These are phyloP conservation scores for Yamadazyma kitorensis DNA, from an alignment of 805 yeast genomes.

Conservation along the genomic window DNA sequence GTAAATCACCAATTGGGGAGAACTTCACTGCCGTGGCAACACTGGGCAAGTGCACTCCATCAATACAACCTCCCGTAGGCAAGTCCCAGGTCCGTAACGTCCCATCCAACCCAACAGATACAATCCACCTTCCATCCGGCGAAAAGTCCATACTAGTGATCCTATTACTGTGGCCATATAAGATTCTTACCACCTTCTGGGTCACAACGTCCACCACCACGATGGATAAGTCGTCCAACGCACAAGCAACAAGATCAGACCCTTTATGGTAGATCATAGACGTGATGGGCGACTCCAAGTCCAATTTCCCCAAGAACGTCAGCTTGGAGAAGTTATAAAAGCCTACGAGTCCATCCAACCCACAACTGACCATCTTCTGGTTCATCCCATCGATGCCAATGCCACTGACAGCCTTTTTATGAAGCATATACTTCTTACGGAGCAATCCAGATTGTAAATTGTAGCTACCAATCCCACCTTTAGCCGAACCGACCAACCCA, in stretches of 20 bases:
- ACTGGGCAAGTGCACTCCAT: constrained; percentile 73
- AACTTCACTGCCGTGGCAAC: constrained; percentile 81
- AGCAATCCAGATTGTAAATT: constrained; percentile 89
- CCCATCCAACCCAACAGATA: constrained; percentile 77
- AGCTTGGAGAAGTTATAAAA: constrained; percentile 81
- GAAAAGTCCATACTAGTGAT: constrained; percentile 86
- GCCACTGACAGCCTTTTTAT: constrained; percentile 83
- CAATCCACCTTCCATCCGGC: constrained; percentile 94
- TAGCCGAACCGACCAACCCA: constrained; percentile 83
- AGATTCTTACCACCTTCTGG: constrained; percentile 76
- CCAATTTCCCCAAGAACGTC: constrained; percentile 61
- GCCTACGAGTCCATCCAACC: constrained; percentile 85
- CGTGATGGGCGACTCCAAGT: constrained; percentile 75
- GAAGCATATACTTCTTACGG: constrained; percentile 66
- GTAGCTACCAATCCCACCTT: constrained; percentile 81
- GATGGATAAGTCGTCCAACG: constrained; percentile 82
- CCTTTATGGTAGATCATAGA: constrained; percentile 72
- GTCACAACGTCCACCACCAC: constrained; percentile 81
- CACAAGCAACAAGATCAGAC: constrained; percentile 81
- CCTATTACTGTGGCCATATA: constrained; percentile 87
- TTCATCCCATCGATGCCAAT: constrained; percentile 88
- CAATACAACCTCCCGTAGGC: constrained; percentile 96
- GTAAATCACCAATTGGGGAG: constrained; percentile 83
- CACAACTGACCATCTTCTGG: constrained; percentile 78
- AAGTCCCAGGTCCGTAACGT: constrained; percentile 96